Percentiles rank a stretch among this genome's conserved stretches.
Conservation (phyloP, 306 rosid species). For the Acmispon strigosus region DNA sequence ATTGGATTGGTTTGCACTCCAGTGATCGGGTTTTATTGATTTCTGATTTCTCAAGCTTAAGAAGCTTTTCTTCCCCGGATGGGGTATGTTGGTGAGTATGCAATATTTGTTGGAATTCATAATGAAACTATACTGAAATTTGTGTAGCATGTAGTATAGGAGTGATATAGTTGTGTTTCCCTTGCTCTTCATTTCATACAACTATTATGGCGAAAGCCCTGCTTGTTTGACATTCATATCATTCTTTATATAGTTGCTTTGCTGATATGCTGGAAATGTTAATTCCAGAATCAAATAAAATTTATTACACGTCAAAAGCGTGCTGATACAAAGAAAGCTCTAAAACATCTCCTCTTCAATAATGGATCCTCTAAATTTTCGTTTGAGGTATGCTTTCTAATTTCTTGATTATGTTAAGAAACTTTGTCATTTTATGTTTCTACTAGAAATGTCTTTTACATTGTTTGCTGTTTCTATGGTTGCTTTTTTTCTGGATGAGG, state of each 20-base stretch:
- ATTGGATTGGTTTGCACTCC: neutral
- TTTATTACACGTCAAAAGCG: constrained; percentile 67
- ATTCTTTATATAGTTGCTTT: neutral
- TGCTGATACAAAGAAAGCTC: constrained; percentile 82
- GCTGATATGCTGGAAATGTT: constrained; percentile 24
- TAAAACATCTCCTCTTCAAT: constrained; percentile 62
- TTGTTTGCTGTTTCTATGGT: constrained; percentile 1
- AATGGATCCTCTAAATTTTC: constrained; percentile 47
- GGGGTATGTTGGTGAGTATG: neutral
- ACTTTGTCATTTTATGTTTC: constrained; percentile 6
- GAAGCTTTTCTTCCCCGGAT: neutral
- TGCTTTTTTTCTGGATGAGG: neutral
- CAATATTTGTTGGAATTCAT: neutral
- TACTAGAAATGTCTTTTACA: neutral
- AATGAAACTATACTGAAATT: neutral
- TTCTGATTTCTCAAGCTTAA: constrained; percentile 11
- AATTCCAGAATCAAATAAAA: constrained; percentile 55
- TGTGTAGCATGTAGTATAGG: neutral
- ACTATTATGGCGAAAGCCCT: neutral
- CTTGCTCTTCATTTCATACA: neutral
- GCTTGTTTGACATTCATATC: constrained; percentile 8
- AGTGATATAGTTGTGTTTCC: neutral
- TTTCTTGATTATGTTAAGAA: neutral
- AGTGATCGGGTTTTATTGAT: neutral
- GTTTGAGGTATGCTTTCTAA: constrained; percentile 37